Percentiles rank a stretch among this genome's conserved stretches.
Evolutionary conservation across 2,329 filamentous ascomycete genomes (phyloP).

Genomic region (Trichoderma sp.): DNA sequence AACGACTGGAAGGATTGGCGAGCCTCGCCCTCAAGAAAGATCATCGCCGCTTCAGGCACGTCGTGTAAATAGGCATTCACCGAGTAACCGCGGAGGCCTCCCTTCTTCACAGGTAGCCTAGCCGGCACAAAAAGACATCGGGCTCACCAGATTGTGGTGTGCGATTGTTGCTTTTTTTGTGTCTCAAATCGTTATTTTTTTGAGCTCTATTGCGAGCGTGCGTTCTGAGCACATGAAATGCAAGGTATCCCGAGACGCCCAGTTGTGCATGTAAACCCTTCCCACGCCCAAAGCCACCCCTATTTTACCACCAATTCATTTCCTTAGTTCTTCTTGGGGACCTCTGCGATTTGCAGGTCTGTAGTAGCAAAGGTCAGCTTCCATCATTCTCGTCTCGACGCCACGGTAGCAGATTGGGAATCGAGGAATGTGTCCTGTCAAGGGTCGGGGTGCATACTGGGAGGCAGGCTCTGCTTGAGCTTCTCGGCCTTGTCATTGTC

Average conservation of each 20-base stretch:
- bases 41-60: constrained; percentile 27
- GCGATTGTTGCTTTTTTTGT: constrained; percentile 20
- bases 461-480: constrained; percentile 98
- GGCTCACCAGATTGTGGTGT: background rate
- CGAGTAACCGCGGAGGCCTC: background rate
- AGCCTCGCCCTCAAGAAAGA: constrained; percentile 24
- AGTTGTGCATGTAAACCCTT: constrained; percentile 42
- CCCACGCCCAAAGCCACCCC: constrained; percentile 27
- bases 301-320: constrained; percentile 27
- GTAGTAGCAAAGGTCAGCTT: constrained; percentile 15
- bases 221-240: constrained; percentile 46
- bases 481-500: constrained; percentile 99
- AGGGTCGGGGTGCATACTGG: constrained; percentile 64
- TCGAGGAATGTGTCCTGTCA: background rate
- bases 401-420: background rate
- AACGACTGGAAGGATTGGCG: constrained; percentile 30
- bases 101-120: background rate
- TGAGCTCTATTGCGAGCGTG: constrained; percentile 38
- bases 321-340: constrained; percentile 52
- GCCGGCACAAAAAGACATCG: background rate
- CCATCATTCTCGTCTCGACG: constrained; percentile 15
- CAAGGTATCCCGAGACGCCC: constrained; percentile 57
- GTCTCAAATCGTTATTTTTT: constrained; percentile 37
- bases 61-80: constrained; percentile 23
- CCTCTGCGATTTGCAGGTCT: constrained; percentile 54